These are phyloP conservation scores for Phlebopus sp. DNA, from an alignment of 1,284 basidiomycete genomes.

Conservation along the genomic window DNA sequence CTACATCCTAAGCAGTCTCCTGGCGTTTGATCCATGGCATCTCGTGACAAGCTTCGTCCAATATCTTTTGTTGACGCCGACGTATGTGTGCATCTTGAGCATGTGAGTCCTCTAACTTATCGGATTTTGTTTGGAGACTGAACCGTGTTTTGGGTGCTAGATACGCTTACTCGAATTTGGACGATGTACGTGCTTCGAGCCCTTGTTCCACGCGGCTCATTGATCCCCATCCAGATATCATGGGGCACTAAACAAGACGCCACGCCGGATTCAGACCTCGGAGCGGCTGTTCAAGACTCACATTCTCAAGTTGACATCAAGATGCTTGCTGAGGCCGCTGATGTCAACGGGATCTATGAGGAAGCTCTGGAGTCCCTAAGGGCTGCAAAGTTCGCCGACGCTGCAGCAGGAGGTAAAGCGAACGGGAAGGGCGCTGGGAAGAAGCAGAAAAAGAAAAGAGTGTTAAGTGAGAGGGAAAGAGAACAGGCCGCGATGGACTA, in stretches of 20 bases:
- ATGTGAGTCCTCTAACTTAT: constrained; percentile 49
- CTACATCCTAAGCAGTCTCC: constrained; percentile 74
- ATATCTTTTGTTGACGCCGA: constrained; percentile 84
- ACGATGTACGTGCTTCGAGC: constrained; percentile 51
- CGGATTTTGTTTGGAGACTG: not conserved
- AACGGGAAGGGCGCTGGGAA: not conserved
- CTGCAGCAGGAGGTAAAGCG: constrained; percentile 9
- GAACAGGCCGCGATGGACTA: constrained; percentile 83
- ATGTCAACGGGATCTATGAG: constrained; percentile 88
- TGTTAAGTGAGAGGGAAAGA: constrained; percentile 50
- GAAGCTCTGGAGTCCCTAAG: constrained; percentile 83
- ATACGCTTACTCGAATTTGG: constrained; percentile 79
- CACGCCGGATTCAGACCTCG: constrained; percentile 70
- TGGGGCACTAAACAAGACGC: constrained; percentile 91
- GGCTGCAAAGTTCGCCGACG: constrained; percentile 56
- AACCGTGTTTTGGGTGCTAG: constrained; percentile 34
- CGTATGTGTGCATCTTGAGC: constrained; percentile 87
- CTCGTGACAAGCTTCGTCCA: constrained; percentile 89
- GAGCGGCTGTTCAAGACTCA: constrained; percentile 74
- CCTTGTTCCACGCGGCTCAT: not conserved
- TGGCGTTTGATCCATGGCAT: constrained; percentile 93
- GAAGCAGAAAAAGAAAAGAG: constrained; percentile 27
- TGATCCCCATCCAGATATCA: constrained; percentile 53
- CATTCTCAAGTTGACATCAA: constrained; percentile 87
- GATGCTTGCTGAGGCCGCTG: constrained; percentile 81